Conservation (phyloP, 2,329 filamentous ascomycete genomes). For the Metarhizium rileyi region DNA sequence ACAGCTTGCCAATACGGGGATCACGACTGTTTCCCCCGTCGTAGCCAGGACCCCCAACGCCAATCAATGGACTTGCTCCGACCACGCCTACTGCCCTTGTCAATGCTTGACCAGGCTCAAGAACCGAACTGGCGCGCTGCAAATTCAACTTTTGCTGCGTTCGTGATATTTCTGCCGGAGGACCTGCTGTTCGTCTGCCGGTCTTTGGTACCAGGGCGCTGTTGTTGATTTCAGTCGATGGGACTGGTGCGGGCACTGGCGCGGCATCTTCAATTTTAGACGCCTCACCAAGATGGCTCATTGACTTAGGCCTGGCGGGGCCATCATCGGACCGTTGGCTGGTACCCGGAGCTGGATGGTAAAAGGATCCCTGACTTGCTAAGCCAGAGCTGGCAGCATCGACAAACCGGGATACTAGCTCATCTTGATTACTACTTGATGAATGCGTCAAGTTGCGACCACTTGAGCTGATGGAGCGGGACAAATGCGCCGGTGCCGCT, state of each 20-base stretch:
- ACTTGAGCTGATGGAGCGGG: conserved; percentile 20
- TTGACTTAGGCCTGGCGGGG: conserved; percentile 32
- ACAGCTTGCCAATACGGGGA: conserved; percentile 52
- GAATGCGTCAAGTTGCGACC: conserved; percentile 18
- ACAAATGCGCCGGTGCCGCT: conserved; percentile 28
- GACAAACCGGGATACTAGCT: conserved; percentile 52
- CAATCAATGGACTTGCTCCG: conserved; percentile 37
- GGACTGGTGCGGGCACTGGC: conserved; percentile 7
- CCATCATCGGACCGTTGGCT: conserved; percentile 21
- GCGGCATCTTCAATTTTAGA: conserved; percentile 13
- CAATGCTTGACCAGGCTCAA: conserved; percentile 49
- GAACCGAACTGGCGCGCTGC: conserved; percentile 61
- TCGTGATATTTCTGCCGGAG: conserved; percentile 48
- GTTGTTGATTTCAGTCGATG: conserved; percentile 25
- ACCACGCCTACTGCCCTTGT: conserved; percentile 26
- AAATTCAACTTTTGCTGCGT: conserved; percentile 70
- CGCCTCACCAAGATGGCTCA: conserved; percentile 23
- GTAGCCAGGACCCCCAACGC: conserved; percentile 44
- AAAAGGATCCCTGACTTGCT: conserved; percentile 43
- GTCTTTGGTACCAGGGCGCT: conserved; percentile 38
- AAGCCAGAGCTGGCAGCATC: conserved; percentile 39
- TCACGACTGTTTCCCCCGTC: conserved; percentile 43
- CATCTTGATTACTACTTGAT: conserved; percentile 28
- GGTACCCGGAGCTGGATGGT: conserved; percentile 25
- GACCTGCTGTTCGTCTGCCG: conserved; percentile 28